These are phyloP conservation scores for Kazachstania viticola DNA, from an alignment of 805 yeast species.

Conservation along the genomic window DNA sequence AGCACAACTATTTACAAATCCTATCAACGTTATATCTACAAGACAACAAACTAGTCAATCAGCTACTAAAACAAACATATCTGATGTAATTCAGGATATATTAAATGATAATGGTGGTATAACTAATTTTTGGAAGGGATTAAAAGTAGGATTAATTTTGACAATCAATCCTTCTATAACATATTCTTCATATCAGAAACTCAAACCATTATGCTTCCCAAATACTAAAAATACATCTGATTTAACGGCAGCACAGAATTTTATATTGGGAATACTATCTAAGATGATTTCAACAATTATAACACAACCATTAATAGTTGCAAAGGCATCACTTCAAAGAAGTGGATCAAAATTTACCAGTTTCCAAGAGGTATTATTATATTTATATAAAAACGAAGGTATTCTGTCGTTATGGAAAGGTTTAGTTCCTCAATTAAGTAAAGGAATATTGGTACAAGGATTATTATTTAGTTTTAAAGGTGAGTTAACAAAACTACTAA, in stretches of 20 bases:
- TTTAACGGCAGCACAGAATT: constrained; percentile 53
- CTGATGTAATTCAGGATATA: constrained; percentile 30
- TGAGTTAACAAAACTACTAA: constrained; percentile 33
- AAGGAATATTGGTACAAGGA: constrained; percentile 80
- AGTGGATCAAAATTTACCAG: constrained; percentile 37
- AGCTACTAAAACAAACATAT: constrained; percentile 18
- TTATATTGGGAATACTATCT: constrained; percentile 65
- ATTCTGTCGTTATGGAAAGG: constrained; percentile 65
- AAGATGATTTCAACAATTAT: constrained; percentile 69
- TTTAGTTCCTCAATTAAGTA: constrained; percentile 62
- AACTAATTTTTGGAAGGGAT: constrained; percentile 71
- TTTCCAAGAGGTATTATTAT: constrained; percentile 52
- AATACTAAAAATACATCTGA: constrained; percentile 8
- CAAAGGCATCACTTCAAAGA: constrained; percentile 67
- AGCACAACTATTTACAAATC: constrained; percentile 70
- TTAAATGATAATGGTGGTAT: constrained; percentile 43
- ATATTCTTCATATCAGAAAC: constrained; percentile 66
- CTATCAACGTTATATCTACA: constrained; percentile 66
- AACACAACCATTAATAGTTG: constrained; percentile 77
- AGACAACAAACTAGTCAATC: constrained; percentile 46
- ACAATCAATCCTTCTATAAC: constrained; percentile 82
- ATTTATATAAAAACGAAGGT: constrained; percentile 56
- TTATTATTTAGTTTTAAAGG: constrained; percentile 73
- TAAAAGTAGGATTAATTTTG: constrained; percentile 66
- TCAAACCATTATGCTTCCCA: constrained; percentile 40